Conservation (phyloP, 2,329 filamentous ascomycete genomes). For the Pyricularia grisea region DNA sequence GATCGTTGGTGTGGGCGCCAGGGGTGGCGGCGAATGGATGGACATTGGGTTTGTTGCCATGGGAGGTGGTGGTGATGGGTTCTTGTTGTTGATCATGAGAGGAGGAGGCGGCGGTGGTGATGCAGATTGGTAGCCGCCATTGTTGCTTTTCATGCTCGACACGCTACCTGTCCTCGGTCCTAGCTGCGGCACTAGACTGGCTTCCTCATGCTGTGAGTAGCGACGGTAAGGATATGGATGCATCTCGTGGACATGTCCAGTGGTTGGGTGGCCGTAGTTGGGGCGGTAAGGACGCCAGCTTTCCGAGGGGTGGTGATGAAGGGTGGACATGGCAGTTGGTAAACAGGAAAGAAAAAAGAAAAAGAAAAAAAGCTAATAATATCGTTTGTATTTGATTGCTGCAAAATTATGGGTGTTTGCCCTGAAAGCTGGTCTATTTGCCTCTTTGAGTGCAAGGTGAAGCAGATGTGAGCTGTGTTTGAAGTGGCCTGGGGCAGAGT, state of each 20-base stretch:
- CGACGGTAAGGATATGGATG: constrained; percentile 3
- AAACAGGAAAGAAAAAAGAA: not conserved
- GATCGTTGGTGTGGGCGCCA: not conserved
- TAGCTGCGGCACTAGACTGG: not conserved
- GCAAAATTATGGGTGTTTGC: not conserved
- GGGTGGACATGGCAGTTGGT: not conserved
- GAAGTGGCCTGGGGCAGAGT: not conserved
- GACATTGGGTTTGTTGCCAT: not conserved
- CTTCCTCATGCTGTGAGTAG: constrained; percentile 2
- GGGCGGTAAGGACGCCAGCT: constrained; percentile 3
- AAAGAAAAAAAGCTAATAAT: not conserved
- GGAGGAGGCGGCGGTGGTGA: not conserved
- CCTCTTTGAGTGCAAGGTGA: not conserved
- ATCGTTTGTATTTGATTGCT: not conserved
- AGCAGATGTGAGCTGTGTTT: not conserved
- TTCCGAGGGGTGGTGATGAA: not conserved
- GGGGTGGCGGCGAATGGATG: not conserved
- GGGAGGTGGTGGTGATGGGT: not conserved
- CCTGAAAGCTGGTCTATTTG: not conserved
- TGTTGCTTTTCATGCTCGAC: not conserved
- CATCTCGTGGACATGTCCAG: constrained; percentile 5
- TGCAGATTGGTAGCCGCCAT: not conserved
- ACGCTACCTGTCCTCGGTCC: not conserved
- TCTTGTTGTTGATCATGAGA: not conserved
- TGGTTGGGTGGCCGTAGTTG: not conserved